A percentile compares a stretch with the other conserved stretches of the same genome.
These are phyloP conservation scores for Casuarina glauca DNA, from an alignment of 306 rosid species.

Conservation along the genomic window DNA sequence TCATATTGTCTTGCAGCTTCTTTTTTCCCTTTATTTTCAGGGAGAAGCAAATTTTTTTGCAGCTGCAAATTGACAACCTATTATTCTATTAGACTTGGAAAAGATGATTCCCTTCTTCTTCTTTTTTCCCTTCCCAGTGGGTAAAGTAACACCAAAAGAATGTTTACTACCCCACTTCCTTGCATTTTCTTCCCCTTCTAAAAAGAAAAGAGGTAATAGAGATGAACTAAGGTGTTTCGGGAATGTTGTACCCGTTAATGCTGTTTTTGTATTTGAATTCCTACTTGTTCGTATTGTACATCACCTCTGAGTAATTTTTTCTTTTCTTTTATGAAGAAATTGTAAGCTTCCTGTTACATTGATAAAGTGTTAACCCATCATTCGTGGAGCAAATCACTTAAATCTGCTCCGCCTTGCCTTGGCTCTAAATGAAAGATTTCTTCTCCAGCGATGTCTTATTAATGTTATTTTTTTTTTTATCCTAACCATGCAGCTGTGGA, in stretches of 20 bases:
- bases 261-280: not conserved
- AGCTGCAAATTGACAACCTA: not conserved
- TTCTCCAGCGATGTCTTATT: not conserved
- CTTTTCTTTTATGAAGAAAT: not conserved
- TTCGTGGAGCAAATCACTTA: not conserved
- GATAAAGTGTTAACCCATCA: not conserved
- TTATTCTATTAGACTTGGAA: not conserved
- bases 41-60: not conserved
- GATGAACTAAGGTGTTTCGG: not conserved
- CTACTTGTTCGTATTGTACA: not conserved
- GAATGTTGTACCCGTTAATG: not conserved
- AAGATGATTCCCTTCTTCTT: not conserved
- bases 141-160: not conserved
- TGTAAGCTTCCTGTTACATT: not conserved
- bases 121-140: not conserved
- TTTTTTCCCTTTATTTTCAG: not conserved
- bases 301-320: not conserved
- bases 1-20: not conserved
- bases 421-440: not conserved
- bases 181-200: not conserved
- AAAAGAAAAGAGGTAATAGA: not conserved
- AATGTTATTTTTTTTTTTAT: not conserved
- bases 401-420: not conserved
- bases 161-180: too few species aligned
- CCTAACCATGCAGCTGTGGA: conserved; percentile 60